Base-by-base conservation (phyloP, 2,329 filamentous ascomycete species). In the Cephalotrichum gorgonifer region DNA sequence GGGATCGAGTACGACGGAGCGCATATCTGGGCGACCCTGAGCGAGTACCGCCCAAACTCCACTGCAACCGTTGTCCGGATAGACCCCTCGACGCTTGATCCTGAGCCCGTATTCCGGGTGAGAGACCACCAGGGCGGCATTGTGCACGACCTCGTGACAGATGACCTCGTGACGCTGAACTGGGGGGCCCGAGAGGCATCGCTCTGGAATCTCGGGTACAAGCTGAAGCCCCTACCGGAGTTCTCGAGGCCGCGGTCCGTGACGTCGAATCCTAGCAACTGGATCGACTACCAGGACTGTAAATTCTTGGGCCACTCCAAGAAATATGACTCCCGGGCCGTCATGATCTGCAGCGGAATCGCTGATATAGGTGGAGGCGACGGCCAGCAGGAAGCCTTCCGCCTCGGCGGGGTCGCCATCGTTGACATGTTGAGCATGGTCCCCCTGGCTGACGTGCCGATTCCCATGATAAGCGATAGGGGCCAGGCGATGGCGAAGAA, bases 241-340 rank as follows among this genome's bases (percentile, higher is more conserved):
- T 26, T 45, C 20, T 25, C 43, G 30, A 48, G 51, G 2, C 56
- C 62, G 2, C 41, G 51, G 1, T 48, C 20, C 2, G 51, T 56
- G 1, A 53, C 58, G 1, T 54, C 52, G 5, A 73, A 74, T 45
- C 70, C 69, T 0, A 66, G 60, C 31, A 64, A 70, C 54, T 74
- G 65, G 56, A 56, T 70, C 49, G 72, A 74, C 51, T 74, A 74
- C 54, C 71, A 75, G 56, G 72, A 75, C 61, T 75, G 71, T 60
- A 75, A 75, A 54, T 74, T 67, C 57, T 59, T 75, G 1, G 72
- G 71, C 4, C 65, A 64, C 53, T 63, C 64, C 14, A 51, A 55
- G 9, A 52, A 58, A 6, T 69, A 69, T 44, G 54, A 54, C n/a
- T 56, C 52, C n/a, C 61, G 63, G 33, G 61, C 65, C 14, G 57